phyloP scores from a whole-genome alignment of 352 stramenopile genomes.

The Aphanomyces invadans region DNA sequence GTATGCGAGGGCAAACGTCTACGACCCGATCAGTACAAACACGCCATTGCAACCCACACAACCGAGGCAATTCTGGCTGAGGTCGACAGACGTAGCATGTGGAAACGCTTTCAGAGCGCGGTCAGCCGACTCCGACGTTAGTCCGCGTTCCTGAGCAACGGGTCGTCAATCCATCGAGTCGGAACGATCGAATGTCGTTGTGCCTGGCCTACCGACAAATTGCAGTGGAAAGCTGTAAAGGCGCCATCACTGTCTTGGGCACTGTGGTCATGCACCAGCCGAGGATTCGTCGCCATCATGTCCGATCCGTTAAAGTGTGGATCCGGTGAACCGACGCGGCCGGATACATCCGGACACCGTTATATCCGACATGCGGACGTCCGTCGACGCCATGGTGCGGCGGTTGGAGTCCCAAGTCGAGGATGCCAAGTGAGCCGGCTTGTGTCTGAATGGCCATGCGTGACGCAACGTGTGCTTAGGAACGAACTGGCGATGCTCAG shows the following conservation, averaged over 20 bases:
- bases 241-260: not conserved
- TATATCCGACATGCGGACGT: not conserved
- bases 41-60: not conserved
- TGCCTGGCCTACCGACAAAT: not conserved
- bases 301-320: not conserved
- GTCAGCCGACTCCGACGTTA: not conserved
- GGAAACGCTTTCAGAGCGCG: slow-evolving; percentile 5
- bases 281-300: not conserved
- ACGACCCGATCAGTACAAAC: not conserved
- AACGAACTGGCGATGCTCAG: not conserved
- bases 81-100: not conserved
- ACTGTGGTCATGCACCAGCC: not conserved
- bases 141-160: not conserved
- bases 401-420: not conserved
- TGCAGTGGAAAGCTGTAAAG: not conserved
- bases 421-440: not conserved
- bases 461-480: not conserved
- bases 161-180: not conserved
- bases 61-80: slow-evolving; percentile 5
- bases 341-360: not conserved
- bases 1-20: not conserved
- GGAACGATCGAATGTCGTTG: not conserved
- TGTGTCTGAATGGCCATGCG: too few relatives aligned
- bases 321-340: not conserved
- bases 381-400: not conserved